A percentile compares a stretch with the other conserved stretches of the same genome.
These are phyloP conservation scores for Yamadazyma scolyti DNA, from an alignment of 805 yeast species.

Conservation along the genomic window DNA sequence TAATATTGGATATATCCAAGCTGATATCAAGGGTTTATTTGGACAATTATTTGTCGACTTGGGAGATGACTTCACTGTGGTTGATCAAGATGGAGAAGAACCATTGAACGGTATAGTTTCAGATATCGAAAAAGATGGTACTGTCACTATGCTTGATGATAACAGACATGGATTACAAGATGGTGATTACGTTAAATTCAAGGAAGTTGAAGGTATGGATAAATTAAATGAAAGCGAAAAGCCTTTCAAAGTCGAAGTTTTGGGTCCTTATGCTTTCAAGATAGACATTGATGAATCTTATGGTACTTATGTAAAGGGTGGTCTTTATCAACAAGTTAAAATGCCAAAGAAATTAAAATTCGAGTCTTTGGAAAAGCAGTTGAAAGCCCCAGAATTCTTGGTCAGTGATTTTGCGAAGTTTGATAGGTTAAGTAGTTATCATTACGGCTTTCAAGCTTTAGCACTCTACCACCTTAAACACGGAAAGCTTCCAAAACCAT, in stretches of 20 bases:
- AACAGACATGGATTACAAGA: constrained; percentile 91
- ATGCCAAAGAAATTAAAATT: constrained; percentile 66
- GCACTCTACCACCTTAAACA: constrained; percentile 66
- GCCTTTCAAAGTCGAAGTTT: constrained; percentile 72
- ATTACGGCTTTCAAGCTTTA: constrained; percentile 87
- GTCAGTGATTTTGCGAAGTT: constrained; percentile 91
- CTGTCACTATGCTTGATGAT: constrained; percentile 91
- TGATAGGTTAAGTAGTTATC: constrained; percentile 87
- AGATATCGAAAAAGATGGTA: constrained; percentile 82
- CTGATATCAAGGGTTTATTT: constrained; percentile 83
- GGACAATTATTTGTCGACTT: constrained; percentile 89
- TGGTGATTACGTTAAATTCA: constrained; percentile 83
- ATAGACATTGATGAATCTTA: constrained; percentile 48
- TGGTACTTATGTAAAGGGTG: constrained; percentile 77
- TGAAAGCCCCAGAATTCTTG: constrained; percentile 73
- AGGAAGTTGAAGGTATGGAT: constrained; percentile 80
- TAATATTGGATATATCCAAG: constrained; percentile 73
- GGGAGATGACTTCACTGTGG: constrained; percentile 73
- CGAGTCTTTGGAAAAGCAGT: constrained; percentile 60
- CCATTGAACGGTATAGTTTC: constrained; percentile 83
- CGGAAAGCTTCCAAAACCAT: constrained; percentile 73
- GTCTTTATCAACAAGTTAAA: constrained; percentile 89
- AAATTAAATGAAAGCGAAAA: constrained; percentile 65
- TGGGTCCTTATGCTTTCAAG: constrained; percentile 93
- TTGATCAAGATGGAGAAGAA: constrained; percentile 92